Percentiles rank a stretch among this genome's conserved stretches.
Evolutionary conservation across 2,329 filamentous ascomycete species (phyloP).

Genomic region (Zasmidium citrigriseum): DNA sequence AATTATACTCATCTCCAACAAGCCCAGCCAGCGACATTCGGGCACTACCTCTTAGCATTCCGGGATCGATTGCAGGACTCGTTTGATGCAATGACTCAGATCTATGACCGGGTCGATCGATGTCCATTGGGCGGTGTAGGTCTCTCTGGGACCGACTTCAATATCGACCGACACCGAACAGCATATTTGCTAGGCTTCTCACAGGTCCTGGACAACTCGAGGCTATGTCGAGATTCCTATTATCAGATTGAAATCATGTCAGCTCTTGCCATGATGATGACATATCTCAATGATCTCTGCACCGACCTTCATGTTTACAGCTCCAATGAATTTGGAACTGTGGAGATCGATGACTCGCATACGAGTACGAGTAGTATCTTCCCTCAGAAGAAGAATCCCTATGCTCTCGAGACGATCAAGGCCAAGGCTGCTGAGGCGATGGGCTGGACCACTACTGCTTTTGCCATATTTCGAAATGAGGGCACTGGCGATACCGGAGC

Average conservation of each 20-base stretch:
- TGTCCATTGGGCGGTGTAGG: too few relatives aligned
- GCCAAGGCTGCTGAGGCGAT: not conserved
- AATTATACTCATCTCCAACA: too few relatives aligned
- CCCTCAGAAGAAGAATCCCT: constrained; percentile 6
- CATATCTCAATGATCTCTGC: constrained; percentile 2
- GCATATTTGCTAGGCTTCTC: too few relatives aligned
- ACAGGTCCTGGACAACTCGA: too few relatives aligned
- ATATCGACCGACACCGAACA: too few relatives aligned
- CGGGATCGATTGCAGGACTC: too few relatives aligned
- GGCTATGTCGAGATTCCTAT: too few relatives aligned
- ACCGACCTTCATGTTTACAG: constrained; percentile 6
- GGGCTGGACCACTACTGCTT: constrained; percentile 1
- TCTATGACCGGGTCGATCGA: too few relatives aligned
- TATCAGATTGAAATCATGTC: not conserved
- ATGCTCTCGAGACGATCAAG: constrained; percentile 4
- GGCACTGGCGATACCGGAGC: not conserved
- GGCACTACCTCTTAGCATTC: too few relatives aligned
- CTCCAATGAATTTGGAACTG: not conserved
- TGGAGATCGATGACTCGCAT: constrained; percentile 3
- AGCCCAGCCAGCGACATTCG: too few relatives aligned
- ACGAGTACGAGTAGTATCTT: constrained; percentile 5
- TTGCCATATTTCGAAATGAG: constrained; percentile 1
- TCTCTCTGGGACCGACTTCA: too few relatives aligned
- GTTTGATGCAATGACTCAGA: too few relatives aligned
- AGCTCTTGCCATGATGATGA: constrained; percentile 2